phyloP scores from a whole-genome alignment of 805 yeast genomes.

The Hanseniaspora occidentalis region DNA sequence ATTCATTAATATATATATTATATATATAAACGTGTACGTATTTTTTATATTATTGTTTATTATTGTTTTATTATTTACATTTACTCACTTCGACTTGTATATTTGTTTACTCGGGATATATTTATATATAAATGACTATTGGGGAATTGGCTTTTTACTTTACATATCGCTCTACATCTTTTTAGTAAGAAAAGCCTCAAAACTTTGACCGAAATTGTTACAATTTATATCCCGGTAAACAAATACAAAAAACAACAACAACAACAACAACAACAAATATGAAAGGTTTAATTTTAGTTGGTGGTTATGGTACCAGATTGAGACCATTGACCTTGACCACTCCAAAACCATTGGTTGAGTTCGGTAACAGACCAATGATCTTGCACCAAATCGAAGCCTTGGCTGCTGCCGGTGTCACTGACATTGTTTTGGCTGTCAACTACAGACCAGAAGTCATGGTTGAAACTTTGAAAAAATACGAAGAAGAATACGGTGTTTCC shows the following conservation, averaged over 20 bases:
- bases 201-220: background rate
- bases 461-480: constrained; percentile 85
- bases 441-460: constrained; percentile 99
- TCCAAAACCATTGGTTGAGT: constrained; percentile 96
- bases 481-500: constrained; percentile 82
- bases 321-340: constrained; percentile 93
- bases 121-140: too few species aligned
- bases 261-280: constrained; percentile 30
- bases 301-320: constrained; percentile 99
- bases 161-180: background rate
- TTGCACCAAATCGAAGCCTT: constrained; percentile 96
- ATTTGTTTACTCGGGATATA: too few species aligned
- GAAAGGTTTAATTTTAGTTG: constrained; percentile 97
- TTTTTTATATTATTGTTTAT: too few species aligned
- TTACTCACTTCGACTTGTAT: too few species aligned
- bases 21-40: too few species aligned
- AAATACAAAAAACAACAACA: constrained; percentile 1
- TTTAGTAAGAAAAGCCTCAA: background rate
- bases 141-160: too few species aligned
- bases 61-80: too few species aligned
- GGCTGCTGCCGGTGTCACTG: constrained; percentile 97
- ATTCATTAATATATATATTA: too few species aligned
- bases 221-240: background rate
- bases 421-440: constrained; percentile 95
- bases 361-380: constrained; percentile 98